phyloP scores from a whole-genome alignment of 2,329 filamentous ascomycete species.

The Cladosporium cucumerinum region DNA sequence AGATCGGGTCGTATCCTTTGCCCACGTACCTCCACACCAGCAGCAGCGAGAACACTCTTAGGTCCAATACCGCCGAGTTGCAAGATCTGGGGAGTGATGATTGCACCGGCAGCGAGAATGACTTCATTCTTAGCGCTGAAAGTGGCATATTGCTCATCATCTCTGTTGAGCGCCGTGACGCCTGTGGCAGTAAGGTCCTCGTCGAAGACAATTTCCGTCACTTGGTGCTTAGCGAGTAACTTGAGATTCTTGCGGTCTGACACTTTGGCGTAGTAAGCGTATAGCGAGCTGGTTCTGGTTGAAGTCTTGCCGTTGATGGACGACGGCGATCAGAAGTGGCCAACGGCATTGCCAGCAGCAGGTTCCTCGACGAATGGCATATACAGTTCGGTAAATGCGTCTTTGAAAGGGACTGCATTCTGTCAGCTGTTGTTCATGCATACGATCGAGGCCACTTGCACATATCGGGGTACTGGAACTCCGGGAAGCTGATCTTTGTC shows the following conservation, averaged over 20 bases:
- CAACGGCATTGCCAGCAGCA: background rate
- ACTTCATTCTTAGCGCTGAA: slow-evolving; percentile 35
- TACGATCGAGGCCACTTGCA: background rate
- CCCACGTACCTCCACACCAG: slow-evolving; percentile 44
- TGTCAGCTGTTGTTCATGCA: background rate
- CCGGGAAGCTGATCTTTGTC: slow-evolving; percentile 2
- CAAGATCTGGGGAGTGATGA: slow-evolving; percentile 48
- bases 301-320: slow-evolving; percentile 47
- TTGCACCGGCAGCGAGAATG: slow-evolving; percentile 39
- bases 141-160: background rate
- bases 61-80: slow-evolving; percentile 58
- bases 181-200: background rate
- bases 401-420: background rate
- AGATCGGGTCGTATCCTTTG: no score
- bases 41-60: slow-evolving; percentile 49
- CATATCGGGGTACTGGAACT: background rate
- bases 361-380: background rate
- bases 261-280: slow-evolving; percentile 21
- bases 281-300: slow-evolving; percentile 46
- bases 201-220: background rate
- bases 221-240: background rate
- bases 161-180: background rate
- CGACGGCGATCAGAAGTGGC: slow-evolving; percentile 34
- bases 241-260: background rate
- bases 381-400: background rate